Evolutionary conservation across 805 yeast species (phyloP).

Genomic region (Candida ovalis): DNA sequence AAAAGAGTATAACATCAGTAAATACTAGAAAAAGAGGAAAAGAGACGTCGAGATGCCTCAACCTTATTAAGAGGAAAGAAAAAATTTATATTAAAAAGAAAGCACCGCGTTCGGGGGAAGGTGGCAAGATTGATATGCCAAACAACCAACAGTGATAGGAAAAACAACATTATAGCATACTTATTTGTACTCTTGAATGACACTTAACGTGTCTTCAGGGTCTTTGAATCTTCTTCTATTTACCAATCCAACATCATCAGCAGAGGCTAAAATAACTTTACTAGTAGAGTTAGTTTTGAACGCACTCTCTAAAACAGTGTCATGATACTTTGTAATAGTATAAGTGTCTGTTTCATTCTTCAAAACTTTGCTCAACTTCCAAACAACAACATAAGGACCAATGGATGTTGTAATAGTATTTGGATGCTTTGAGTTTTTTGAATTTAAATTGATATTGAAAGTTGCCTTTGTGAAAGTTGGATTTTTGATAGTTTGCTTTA

Average conservation of each 20-base stretch:
- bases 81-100: not conserved
- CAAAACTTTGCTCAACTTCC: slow-evolving; percentile 66
- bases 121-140: too few species aligned
- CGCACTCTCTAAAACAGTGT: slow-evolving; percentile 68
- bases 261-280: slow-evolving; percentile 68
- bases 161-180: not conserved
- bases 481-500: slow-evolving; percentile 40
- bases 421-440: slow-evolving; percentile 45
- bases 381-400: slow-evolving; percentile 79
- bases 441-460: slow-evolving; percentile 67
- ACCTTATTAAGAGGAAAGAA: too few species aligned
- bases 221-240: slow-evolving; percentile 53
- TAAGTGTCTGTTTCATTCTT: slow-evolving; percentile 53
- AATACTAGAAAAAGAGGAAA: too few species aligned
- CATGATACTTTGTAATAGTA: slow-evolving; percentile 57
- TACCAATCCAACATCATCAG: slow-evolving; percentile 73
- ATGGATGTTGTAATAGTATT: slow-evolving; percentile 71
- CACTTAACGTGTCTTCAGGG: slow-evolving; percentile 36
- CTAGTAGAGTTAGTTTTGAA: slow-evolving; percentile 71
- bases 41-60: too few species aligned
- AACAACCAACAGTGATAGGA: not conserved
- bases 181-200: slow-evolving; percentile 19
- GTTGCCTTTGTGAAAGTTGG: slow-evolving; percentile 67
- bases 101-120: too few species aligned
- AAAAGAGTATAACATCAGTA: too few species aligned